Evolutionary conservation across 2,329 filamentous ascomycete species (phyloP), one percentile per base, ranked within the genome.

Genomic region (Rhynchosporium agropyri): DNA sequence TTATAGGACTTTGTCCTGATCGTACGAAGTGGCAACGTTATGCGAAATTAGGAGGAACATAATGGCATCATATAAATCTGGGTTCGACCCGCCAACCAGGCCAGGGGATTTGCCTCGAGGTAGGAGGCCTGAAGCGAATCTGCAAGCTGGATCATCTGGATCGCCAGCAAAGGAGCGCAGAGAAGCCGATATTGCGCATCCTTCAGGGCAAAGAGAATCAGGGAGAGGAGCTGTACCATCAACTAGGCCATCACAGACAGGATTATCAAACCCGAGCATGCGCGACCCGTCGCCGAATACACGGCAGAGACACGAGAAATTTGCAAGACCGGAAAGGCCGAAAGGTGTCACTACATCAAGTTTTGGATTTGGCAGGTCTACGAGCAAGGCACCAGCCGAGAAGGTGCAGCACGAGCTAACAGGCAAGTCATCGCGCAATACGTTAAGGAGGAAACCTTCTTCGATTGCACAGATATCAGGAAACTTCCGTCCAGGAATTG

Each of bases 371-470:
- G 65, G 66, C 29, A 70, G 64, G n/a, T 40, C 67, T 45, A 36
- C 59, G 12, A 63, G 50, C 20, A 68, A 65, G 56, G 31, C 61
- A n/a, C 42, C 65, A 26, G 57, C 33, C 36, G 60, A 63, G 28
- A 40, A 49, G 9, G 45, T 59, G 28, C 43, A 55, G 48, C 66
- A 65, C 8, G 65, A 70, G 60, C 55, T 72, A 40, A 71, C 65
- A 42, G 67, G 60, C 40, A 74, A 74, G 46, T 64, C 69, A n/a
- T 71, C 72, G 31, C 78, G 78, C 46, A 81, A 79, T 69, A 76
- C 80, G 8, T 71, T 84, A 54, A 77, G 80, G 67, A 79, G 80
- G 68, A 85, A 84, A 70, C 78, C 79, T 61, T 80, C 82, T 13
- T 78, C 77, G 10, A 71, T 81, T 45, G 74, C 80, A 1, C 76